Conservation (phyloP, 2,329 filamentous ascomycete species). For the Talaromyces sp. region DNA sequence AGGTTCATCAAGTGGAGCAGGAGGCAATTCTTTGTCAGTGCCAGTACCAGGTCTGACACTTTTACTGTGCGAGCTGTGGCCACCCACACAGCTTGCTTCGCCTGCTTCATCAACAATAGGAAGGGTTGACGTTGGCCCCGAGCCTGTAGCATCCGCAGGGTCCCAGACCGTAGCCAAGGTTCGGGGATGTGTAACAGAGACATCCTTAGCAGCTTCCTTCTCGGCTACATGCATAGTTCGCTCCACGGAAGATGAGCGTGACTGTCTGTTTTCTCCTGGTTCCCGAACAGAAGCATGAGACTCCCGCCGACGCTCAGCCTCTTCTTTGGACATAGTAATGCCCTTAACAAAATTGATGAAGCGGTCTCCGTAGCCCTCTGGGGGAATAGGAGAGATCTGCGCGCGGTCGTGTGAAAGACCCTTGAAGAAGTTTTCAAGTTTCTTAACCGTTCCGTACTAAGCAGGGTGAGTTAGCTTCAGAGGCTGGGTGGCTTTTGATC, state of each 20-base stretch:
- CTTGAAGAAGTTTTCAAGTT: conserved; percentile 96
- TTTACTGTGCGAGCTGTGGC: conserved; percentile 57
- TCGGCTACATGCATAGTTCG: conserved; percentile 64
- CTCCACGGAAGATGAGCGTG: conserved; percentile 50
- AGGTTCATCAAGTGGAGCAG: conserved; percentile 24
- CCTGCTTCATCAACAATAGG: conserved; percentile 91
- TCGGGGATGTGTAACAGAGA: conserved; percentile 64
- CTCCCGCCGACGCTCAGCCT: conserved; percentile 61
- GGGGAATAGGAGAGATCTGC: conserved; percentile 90
- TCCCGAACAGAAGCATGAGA: conserved; percentile 30
- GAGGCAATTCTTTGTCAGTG: conserved; percentile 35
- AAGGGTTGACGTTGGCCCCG: conserved; percentile 59
- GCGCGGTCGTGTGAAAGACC: conserved; percentile 79
- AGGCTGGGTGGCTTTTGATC: neutral
- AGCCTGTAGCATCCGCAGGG: conserved; percentile 58
- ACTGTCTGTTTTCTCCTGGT: conserved; percentile 32
- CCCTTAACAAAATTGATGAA: conserved; percentile 91
- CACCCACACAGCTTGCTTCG: conserved; percentile 70
- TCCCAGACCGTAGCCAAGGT: conserved; percentile 62
- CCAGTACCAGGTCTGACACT: conserved; percentile 24
- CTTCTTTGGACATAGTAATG: conserved; percentile 87
- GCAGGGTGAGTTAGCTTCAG: conserved; percentile 13
- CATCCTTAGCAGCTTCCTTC: conserved; percentile 62
- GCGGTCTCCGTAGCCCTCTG: conserved; percentile 86
- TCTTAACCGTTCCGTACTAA: conserved; percentile 92